Base-by-base conservation (phyloP, 1,284 basidiomycete species). In the Cutaneotrichosporon sp. region DNA sequence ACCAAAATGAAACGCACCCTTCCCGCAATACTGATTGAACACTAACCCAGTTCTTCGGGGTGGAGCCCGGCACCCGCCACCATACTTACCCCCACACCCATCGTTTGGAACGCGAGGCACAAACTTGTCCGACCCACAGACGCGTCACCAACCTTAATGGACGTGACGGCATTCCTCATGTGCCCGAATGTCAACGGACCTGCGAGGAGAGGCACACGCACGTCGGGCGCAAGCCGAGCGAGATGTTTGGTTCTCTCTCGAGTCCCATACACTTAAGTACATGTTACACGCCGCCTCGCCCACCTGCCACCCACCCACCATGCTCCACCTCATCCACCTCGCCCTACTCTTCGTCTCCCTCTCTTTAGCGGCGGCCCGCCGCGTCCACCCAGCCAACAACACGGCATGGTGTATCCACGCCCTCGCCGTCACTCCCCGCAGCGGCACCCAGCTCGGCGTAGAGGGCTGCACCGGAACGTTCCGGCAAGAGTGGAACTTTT, bases 401-500 rank as follows among this genome's bases (percentile, higher is more conserved):
- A 53, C 51, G 4, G 16, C 31, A 3, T 53, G 51, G 51, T 53
- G 51, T 18, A 31, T 53, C 51, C 51, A 53, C 51, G 51, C 51
- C 6, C 14, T 18, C 8, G 26, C 51, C 4, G 51, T 32, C 31
- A 52, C 16, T 5, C 51, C 51, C 7, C 31, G 30, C 31, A 53
- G 51, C 51, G 51, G 51, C 3, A 53, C 51, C 13, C 26, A 53
- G 51, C 31, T 53, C 18, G 51, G 51, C 5, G 51, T 53, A 30
- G 51, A 53, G 30, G 13, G 16, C 14, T 53, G 51, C 51, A 34
- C 30, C 18, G 51, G 51, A 14, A 18, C 13, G 30, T 53, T 53
- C 51, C 51, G 51, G 18, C 51, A 53, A 31, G 31, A 53, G 31
- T 53, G 51, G 51, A 53, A 53, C 51, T 53, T n/a, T 31, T 53